Conservation (phyloP, 176 grass and related monocot genomes). For the Ampelocalamus luodianensis region DNA sequence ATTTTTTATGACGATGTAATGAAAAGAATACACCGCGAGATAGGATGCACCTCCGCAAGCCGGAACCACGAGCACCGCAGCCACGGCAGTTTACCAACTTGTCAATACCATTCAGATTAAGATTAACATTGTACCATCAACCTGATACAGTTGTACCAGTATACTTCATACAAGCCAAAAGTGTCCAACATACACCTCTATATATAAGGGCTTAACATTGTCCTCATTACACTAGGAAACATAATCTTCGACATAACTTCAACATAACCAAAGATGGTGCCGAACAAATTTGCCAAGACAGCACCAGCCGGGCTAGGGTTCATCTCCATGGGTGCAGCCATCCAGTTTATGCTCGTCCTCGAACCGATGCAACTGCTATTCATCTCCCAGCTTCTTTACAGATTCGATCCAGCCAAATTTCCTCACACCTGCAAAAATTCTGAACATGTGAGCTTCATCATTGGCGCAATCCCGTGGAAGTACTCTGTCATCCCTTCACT, state of each 20-base stretch:
- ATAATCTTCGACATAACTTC: slow-evolving; percentile 14
- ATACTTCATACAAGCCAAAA: too few relatives aligned
- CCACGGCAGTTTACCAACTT: too few relatives aligned
- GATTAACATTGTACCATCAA: too few relatives aligned
- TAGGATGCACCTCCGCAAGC: too few relatives aligned
- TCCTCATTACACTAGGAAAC: slow-evolving; percentile 8
- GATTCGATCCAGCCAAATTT: slow-evolving; percentile 74
- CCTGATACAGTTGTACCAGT: too few relatives aligned
- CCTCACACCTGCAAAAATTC: slow-evolving; percentile 62
- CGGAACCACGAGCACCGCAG: too few relatives aligned
- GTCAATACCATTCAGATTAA: too few relatives aligned
- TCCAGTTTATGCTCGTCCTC: slow-evolving; percentile 1
- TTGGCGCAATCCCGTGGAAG: slow-evolving; percentile 61
- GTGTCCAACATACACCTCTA: slow-evolving; percentile 20
- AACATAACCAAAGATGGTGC: slow-evolving; percentile 30
- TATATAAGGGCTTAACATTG: too few relatives aligned
- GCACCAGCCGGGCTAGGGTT: neutral
- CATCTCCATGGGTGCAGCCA: slow-evolving; percentile 31
- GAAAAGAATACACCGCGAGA: too few relatives aligned
- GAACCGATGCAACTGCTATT: slow-evolving; percentile 36
- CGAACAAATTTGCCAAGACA: neutral
- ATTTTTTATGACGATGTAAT: too few relatives aligned
- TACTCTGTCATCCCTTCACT: slow-evolving; percentile 64
- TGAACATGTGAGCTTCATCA: slow-evolving; percentile 56
- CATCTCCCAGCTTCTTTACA: slow-evolving; percentile 65